phyloP scores from a whole-genome alignment of 2,329 filamentous ascomycete genomes.

The Alternaria rosae region DNA sequence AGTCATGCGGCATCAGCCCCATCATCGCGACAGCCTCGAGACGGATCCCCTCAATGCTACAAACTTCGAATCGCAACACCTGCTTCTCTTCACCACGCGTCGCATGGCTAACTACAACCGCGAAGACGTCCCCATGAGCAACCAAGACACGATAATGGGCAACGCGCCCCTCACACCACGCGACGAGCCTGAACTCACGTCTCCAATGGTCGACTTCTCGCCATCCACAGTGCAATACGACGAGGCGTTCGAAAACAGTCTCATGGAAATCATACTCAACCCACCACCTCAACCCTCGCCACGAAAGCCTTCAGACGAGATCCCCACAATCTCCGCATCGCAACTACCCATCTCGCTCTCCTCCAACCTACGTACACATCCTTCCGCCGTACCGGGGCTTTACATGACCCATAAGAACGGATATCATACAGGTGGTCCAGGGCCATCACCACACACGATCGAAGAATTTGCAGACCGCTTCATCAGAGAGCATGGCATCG shows the following conservation, averaged over 20 bases:
- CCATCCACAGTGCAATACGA: constrained; percentile 55
- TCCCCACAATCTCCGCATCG: constrained; percentile 40
- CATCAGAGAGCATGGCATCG: constrained; percentile 47
- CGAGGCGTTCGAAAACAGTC: constrained; percentile 54
- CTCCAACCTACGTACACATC: constrained; percentile 53
- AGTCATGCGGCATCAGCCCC: constrained; percentile 9
- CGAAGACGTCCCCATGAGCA: constrained; percentile 22
- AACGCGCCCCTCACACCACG: constrained; percentile 44
- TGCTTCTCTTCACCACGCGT: background rate
- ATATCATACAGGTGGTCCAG: constrained; percentile 58
- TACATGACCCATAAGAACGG: constrained; percentile 56
- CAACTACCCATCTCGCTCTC: constrained; percentile 53
- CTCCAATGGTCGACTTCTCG: constrained; percentile 50
- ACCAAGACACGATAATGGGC: constrained; percentile 32
- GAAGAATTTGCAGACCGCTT: constrained; percentile 51
- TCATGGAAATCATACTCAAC: constrained; percentile 52
- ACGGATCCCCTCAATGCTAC: background rate
- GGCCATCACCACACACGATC: constrained; percentile 47
- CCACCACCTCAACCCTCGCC: constrained; percentile 36
- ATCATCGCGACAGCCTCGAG: constrained; percentile 1
- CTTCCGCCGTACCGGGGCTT: constrained; percentile 54
- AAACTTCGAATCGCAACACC: background rate
- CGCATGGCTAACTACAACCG: background rate
- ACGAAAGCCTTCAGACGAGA: constrained; percentile 21
- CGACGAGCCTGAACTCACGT: constrained; percentile 39